phyloP scores from a whole-genome alignment of 2,329 filamentous ascomycete species.

The Aspergillus aculeatinus region DNA sequence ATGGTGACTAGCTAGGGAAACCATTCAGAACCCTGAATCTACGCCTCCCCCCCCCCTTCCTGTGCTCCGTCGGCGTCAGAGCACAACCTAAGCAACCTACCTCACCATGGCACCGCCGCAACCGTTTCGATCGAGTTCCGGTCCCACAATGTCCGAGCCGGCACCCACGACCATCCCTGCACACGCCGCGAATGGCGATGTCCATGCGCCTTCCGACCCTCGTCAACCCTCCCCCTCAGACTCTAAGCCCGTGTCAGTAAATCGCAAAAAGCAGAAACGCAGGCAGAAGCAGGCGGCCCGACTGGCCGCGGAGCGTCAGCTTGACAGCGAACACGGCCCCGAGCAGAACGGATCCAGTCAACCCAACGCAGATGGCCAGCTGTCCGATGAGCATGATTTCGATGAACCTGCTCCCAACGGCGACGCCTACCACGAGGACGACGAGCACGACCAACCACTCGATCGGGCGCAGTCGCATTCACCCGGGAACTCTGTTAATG shows the following conservation, averaged over 20 bases:
- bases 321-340: slow-evolving; percentile 28
- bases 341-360: slow-evolving; percentile 39
- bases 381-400: slow-evolving; percentile 32
- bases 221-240: slow-evolving; percentile 15
- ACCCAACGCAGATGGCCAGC: slow-evolving; percentile 27
- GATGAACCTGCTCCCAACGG: slow-evolving; percentile 48
- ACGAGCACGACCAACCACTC: slow-evolving; percentile 37
- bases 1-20: slow-evolving; percentile 19
- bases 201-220: slow-evolving; percentile 21
- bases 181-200: slow-evolving; percentile 31
- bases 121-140: slow-evolving; percentile 24
- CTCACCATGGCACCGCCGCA: slow-evolving; percentile 19
- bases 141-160: slow-evolving; percentile 31
- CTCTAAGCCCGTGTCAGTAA: slow-evolving; percentile 56
- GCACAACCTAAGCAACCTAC: slow-evolving; percentile 6
- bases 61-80: slow-evolving; percentile 2
- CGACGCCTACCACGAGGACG: slow-evolving; percentile 57
- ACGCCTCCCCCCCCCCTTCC: slow-evolving; percentile 1
- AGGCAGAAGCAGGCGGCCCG: slow-evolving; percentile 79
- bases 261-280: slow-evolving; percentile 94
- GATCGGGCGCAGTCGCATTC: slow-evolving; percentile 34
- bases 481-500: slow-evolving; percentile 19
- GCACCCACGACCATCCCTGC: slow-evolving; percentile 25
- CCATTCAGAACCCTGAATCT: slow-evolving; percentile 11
- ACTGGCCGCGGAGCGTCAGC: slow-evolving; percentile 57